Percentiles rank a stretch among this genome's conserved stretches.
Conservation (phyloP, 495 filamentous ascomycete species). For the Tuber brumale region DNA sequence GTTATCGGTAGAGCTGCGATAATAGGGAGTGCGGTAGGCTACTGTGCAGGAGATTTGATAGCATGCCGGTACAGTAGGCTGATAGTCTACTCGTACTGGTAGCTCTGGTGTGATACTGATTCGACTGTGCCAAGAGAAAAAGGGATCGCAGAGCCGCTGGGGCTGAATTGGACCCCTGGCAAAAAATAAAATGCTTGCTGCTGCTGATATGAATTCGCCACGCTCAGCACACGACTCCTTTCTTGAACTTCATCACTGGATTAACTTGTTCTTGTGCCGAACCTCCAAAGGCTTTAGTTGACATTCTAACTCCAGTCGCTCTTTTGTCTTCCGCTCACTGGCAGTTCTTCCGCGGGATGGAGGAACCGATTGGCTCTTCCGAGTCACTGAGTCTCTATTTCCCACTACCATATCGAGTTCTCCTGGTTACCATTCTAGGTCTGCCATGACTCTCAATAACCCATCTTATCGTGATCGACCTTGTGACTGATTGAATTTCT, state of each 20-base stretch:
- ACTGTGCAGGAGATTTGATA: not conserved
- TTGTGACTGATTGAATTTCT: not conserved
- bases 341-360: constrained; percentile 17
- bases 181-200: not conserved
- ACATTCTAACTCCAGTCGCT: constrained; percentile 14
- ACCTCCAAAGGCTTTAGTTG: not conserved
- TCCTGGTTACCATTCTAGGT: constrained; percentile 38
- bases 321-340: constrained; percentile 9
- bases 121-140: constrained; percentile 13
- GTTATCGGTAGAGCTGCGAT: not conserved
- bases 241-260: not conserved
- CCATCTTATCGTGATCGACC: not conserved
- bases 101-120: not conserved
- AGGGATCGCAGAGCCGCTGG: constrained; percentile 21
- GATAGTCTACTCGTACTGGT: too few species aligned
- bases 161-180: constrained; percentile 18
- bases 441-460: constrained; percentile 12
- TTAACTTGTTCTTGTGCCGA: not conserved
- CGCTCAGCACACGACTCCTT: constrained; percentile 16
- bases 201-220: not conserved
- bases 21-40: not conserved
- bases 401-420: constrained; percentile 40
- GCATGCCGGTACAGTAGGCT: not conserved
- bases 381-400: constrained; percentile 36
- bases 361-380: constrained; percentile 14